Conservation (phyloP, 257 asterid genomes). For the Fraxinus anomala region DNA sequence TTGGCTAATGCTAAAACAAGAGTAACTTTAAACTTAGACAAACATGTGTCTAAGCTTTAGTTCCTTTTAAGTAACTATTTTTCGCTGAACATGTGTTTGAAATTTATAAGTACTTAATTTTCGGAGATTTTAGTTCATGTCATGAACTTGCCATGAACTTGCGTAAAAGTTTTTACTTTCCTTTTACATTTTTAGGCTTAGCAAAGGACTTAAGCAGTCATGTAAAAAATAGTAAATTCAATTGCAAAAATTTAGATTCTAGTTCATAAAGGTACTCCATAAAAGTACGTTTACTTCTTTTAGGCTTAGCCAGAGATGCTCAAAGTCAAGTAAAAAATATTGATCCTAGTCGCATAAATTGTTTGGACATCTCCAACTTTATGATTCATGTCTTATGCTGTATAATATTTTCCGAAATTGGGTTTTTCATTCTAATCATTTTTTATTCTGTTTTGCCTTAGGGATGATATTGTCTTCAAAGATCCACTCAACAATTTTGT, state of each 20-base stretch:
- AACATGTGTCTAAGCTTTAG: too few species aligned
- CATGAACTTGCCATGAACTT: too few species aligned
- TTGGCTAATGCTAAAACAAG: too few species aligned
- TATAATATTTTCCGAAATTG: not conserved
- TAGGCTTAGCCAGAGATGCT: too few species aligned
- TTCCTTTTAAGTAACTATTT: too few species aligned
- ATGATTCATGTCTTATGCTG: constrained; percentile 2
- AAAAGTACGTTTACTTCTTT: too few species aligned
- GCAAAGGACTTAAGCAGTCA: not conserved
- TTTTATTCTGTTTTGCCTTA: constrained; percentile 27
- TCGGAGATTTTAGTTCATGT: not conserved
- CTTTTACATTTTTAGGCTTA: too few species aligned
- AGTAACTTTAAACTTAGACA: too few species aligned
- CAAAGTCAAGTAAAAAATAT: not conserved
- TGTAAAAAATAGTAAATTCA: not conserved
- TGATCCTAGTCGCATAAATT: not conserved
- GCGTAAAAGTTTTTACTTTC: too few species aligned
- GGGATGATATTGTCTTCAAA: constrained; percentile 86
- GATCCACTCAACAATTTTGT: constrained; percentile 80
- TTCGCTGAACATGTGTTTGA: too few species aligned
- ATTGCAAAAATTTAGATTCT: not conserved
- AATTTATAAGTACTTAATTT: too few species aligned
- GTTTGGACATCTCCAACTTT: not conserved
- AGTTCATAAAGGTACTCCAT: too few species aligned
- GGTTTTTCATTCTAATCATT: constrained; percentile 14